Evolutionary conservation across 371 early-diverging fungal genomes (phyloP), one percentile per base, ranked within the genome.

Genomic region (Rhizopus delemar): DNA sequence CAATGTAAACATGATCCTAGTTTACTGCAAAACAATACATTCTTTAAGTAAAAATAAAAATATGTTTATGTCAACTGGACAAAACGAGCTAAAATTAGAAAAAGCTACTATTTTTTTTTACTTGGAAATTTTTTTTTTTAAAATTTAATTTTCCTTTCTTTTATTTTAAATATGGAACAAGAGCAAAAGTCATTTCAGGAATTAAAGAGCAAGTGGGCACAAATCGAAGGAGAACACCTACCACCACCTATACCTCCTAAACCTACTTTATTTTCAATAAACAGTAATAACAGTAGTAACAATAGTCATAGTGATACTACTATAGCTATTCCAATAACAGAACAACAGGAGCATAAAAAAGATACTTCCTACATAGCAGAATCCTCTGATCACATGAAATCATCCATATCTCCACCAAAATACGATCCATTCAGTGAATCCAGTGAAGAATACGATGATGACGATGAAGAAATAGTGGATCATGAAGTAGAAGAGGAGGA

Each of bases 191-290:
- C 63, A 31, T 63, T 63, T 43, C 59, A 66, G 55, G 67, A 43
- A 4, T 46, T 66, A 36, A 66, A 62, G 36, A 66, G 35, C 31
- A 62, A 59, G 33, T 66, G 67, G 67, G 67, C 62, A 8, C 67
- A 66, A 38, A 58, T 54, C 22, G 61, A 46, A 33, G 12, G 38
- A 15, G 46, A 56, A 41, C 48, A 58, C 16, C 28, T 31, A 28
- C 61, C 69, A 13, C 65, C 69, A 7, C 69, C 69, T 28, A 55
- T 62, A 43, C 69, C 69, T 45, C 69, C 69, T 15, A 69, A 69
- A 46, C 69, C 69, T 0, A 51, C 56, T 11, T n/a, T 36, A 9
- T 48, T 46, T 36, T 39, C 41, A 15, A 15, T 55, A 12, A 36
- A 61, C 16, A 55, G 41, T 46, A 16, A 16, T 33, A 22, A 35